phyloP scores from a whole-genome alignment of 805 yeast genomes.

The fission yeast (Schizosaccharomyces pombe) region ASM294v3 CU329670.1:4397501-4398000 shows the following conservation, averaged over 20 bases:
- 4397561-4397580: slow-evolving; percentile 25
- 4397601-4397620: slow-evolving; percentile 20
- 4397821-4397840: slow-evolving; percentile 4
- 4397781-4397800: slow-evolving; percentile 6
- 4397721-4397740: slow-evolving; percentile 12
- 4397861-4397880: slow-evolving; percentile 19
- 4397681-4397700: slow-evolving; percentile 5
- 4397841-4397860: slow-evolving; percentile 23
- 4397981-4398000: slow-evolving; percentile 35
- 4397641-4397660: slow-evolving; percentile 17
- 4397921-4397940: slow-evolving; percentile 46
- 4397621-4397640: slow-evolving; percentile 29
- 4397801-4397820: slow-evolving; percentile 11
- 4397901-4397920: slow-evolving; percentile 34
- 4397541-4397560: background rate
- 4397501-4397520: background rate
- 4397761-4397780: background rate
- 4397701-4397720: slow-evolving; percentile 5
- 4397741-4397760: slow-evolving; percentile 8
- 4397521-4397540: background rate
- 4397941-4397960: slow-evolving; percentile 65
- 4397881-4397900: slow-evolving; percentile 36
- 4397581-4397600: slow-evolving; percentile 63
- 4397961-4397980: slow-evolving; percentile 39
- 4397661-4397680: slow-evolving; percentile 22